phyloP scores from a whole-genome alignment of 495 filamentous ascomycete species.

The Evansstolkia leycettana region DNA sequence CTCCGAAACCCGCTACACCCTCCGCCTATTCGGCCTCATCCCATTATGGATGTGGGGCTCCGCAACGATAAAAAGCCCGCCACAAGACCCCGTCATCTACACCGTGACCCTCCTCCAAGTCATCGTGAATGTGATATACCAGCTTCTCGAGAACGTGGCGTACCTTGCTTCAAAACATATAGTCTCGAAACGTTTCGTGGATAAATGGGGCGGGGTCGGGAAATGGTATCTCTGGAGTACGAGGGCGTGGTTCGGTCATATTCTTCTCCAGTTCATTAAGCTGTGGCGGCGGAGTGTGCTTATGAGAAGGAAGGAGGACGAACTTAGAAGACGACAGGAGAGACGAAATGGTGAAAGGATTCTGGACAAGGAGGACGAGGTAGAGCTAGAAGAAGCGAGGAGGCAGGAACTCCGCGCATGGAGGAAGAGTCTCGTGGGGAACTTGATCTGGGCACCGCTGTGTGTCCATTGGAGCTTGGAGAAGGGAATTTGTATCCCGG shows the following conservation, averaged over 20 bases:
- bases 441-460: slow-evolving; percentile 46
- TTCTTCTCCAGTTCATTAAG: slow-evolving; percentile 60
- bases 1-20: slow-evolving; percentile 62
- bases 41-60: slow-evolving; percentile 66
- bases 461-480: slow-evolving; percentile 74
- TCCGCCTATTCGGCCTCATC: slow-evolving; percentile 69
- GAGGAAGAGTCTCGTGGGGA: slow-evolving; percentile 34
- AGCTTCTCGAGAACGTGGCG: slow-evolving; percentile 72
- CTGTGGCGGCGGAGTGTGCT: slow-evolving; percentile 39
- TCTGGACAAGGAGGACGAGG: no score
- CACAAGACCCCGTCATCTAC: slow-evolving; percentile 30
- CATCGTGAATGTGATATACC: slow-evolving; percentile 50
- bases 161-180: slow-evolving; percentile 58
- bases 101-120: slow-evolving; percentile 57
- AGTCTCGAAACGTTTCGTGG: slow-evolving; percentile 30
- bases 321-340: slow-evolving; percentile 11
- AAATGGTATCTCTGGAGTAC: slow-evolving; percentile 61
- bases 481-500: slow-evolving; percentile 57
- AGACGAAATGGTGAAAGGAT: no score
- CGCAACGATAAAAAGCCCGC: slow-evolving; percentile 36
- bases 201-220: slow-evolving; percentile 42
- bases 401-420: slow-evolving; percentile 33
- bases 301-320: slow-evolving; percentile 14
- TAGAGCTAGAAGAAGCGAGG: slow-evolving; percentile 6
- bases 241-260: slow-evolving; percentile 68